These are phyloP conservation scores for Athelia sp. DNA, from an alignment of 1,284 basidiomycete genomes.

Conservation along the genomic window DNA sequence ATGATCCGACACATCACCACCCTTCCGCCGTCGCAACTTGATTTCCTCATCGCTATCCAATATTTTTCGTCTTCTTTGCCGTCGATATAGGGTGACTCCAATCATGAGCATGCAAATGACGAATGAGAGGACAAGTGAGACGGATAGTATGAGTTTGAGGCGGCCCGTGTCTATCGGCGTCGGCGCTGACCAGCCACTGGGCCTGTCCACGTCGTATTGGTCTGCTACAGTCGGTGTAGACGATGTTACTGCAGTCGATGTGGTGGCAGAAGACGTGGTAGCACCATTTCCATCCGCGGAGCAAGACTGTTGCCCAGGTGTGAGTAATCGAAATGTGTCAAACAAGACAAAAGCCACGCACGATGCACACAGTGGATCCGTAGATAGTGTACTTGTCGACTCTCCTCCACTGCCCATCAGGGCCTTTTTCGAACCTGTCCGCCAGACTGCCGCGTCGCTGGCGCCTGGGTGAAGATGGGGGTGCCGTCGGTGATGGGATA, in stretches of 20 bases:
- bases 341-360: constrained; percentile 15
- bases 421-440: constrained; percentile 47
- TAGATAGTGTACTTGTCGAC: constrained; percentile 55
- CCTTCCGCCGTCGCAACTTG: constrained; percentile 12
- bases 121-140: constrained; percentile 57
- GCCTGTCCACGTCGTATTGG: constrained; percentile 11
- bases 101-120: constrained; percentile 53
- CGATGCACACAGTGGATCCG: constrained; percentile 50
- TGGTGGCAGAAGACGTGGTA: neutral
- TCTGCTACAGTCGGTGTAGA: constrained; percentile 52
- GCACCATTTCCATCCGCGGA: neutral
- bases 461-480: neutral
- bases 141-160: constrained; percentile 44
- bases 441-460: constrained; percentile 31
- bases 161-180: neutral
- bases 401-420: constrained; percentile 61
- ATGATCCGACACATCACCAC: constrained; percentile 17
- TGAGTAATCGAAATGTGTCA: constrained; percentile 1
- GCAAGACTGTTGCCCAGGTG: neutral
- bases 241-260: constrained; percentile 32
- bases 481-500: constrained; percentile 3
- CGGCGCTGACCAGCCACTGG: neutral
- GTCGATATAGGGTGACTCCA: constrained; percentile 55
- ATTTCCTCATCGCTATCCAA: constrained; percentile 22
- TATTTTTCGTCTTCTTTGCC: constrained; percentile 26